Percentiles rank a stretch among this genome's conserved stretches.
Evolutionary conservation across 148 eudicot genomes (phyloP).

Genomic region (Silene conica): DNA sequence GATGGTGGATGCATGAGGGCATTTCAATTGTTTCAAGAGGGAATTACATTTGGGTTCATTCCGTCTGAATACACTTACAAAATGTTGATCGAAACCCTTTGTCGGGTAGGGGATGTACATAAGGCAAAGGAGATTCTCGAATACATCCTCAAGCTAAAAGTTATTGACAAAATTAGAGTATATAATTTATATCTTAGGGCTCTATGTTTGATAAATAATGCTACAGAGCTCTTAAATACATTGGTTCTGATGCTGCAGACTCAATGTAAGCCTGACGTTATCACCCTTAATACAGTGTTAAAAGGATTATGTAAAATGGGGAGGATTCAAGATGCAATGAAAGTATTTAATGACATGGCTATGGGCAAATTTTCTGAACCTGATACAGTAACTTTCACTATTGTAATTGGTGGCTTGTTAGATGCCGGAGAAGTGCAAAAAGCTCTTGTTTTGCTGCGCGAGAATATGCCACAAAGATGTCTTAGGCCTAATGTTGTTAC

Average conservation of each 20-base stretch:
- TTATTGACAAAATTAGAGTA: slow-evolving; percentile 45
- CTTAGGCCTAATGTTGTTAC: slow-evolving; percentile 66
- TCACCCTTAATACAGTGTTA: slow-evolving; percentile 72
- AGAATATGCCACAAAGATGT: slow-evolving; percentile 61
- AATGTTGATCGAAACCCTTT: slow-evolving; percentile 67
- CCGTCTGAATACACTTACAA: slow-evolving; percentile 78
- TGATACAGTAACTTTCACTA: slow-evolving; percentile 73
- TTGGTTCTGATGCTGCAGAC: slow-evolving; percentile 63
- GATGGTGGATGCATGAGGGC: slow-evolving; percentile 85
- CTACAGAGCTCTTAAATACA: slow-evolving; percentile 67
- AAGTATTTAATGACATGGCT: slow-evolving; percentile 69
- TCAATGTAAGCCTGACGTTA: slow-evolving; percentile 65
- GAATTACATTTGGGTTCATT: slow-evolving; percentile 50
- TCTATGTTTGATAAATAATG: slow-evolving; percentile 48
- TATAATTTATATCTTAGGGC: slow-evolving; percentile 78
- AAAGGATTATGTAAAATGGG: slow-evolving; percentile 73
- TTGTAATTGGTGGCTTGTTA: slow-evolving; percentile 60
- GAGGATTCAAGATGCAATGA: slow-evolving; percentile 56
- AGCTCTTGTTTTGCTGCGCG: slow-evolving; percentile 50
- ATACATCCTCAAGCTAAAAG: slow-evolving; percentile 47
- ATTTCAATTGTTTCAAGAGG: slow-evolving; percentile 81
- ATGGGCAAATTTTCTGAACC: slow-evolving; percentile 64
- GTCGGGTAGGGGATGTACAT: slow-evolving; percentile 44
- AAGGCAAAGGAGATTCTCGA: slow-evolving; percentile 65
- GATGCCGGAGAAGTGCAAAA: slow-evolving; percentile 42